Evolutionary conservation across 495 filamentous ascomycete species (phyloP).

Genomic region (Penicillium canariense): DNA sequence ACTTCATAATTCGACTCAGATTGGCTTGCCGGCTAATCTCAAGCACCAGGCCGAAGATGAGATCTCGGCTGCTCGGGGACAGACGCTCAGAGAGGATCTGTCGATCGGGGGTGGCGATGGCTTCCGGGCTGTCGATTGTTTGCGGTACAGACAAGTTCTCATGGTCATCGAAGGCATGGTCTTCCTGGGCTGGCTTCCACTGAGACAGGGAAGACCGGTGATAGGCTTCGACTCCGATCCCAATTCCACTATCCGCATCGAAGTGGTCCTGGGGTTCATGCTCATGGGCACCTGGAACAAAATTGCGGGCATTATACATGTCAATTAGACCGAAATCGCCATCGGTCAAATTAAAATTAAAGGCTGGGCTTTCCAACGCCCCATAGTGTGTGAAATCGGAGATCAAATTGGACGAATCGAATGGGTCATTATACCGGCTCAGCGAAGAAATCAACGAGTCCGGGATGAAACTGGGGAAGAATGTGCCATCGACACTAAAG

Average conservation of each 20-base stretch:
- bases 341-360: constrained; percentile 58
- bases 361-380: constrained; percentile 43
- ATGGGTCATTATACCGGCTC: constrained; percentile 26
- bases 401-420: constrained; percentile 22
- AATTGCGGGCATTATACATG: constrained; percentile 51
- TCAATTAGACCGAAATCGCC: constrained; percentile 59
- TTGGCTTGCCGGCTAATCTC: constrained; percentile 47
- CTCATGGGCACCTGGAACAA: constrained; percentile 18
- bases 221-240: constrained; percentile 36
- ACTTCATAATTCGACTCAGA: constrained; percentile 49
- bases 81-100: constrained; percentile 35
- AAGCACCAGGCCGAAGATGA: constrained; percentile 57
- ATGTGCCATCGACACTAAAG: constrained; percentile 35
- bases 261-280: constrained; percentile 13
- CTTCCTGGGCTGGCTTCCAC: constrained; percentile 50
- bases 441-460: constrained; percentile 32
- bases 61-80: constrained; percentile 50
- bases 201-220: constrained; percentile 51
- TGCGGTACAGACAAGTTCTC: constrained; percentile 51
- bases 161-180: constrained; percentile 52
- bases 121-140: constrained; percentile 32
- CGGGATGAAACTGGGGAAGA: constrained; percentile 37
- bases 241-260: constrained; percentile 28
- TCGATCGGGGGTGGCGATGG: constrained; percentile 15
- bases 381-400: constrained; percentile 30